Evolutionary conservation across 768 basidiomycete species (phyloP).

Genomic region (Russula sp.): DNA sequence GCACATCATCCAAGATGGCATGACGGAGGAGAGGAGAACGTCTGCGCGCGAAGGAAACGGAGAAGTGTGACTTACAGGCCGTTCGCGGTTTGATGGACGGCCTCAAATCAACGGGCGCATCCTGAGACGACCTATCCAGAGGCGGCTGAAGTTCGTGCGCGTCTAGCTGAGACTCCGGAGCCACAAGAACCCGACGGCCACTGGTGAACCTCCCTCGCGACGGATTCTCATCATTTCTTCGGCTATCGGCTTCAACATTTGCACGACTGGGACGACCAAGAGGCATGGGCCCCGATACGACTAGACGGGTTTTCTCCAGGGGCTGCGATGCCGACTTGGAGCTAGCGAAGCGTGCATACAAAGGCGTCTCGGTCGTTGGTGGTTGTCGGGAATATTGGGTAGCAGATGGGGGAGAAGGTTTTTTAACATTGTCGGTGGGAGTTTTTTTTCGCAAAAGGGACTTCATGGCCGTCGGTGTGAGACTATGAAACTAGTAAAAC

Average conservation of each 20-base stretch:
- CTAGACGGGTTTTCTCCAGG: constrained; percentile 20
- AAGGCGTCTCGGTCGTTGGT: constrained; percentile 28
- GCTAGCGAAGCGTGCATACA: constrained; percentile 35
- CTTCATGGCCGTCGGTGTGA: constrained; percentile 22
- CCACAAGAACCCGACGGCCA: constrained; percentile 2
- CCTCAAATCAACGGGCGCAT: constrained; percentile 2
- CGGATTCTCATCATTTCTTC: constrained; percentile 1
- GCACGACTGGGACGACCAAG: constrained; percentile 25
- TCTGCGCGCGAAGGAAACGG: background rate
- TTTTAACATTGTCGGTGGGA: constrained; percentile 9
- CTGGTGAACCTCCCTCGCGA: background rate
- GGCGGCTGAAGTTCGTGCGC: constrained; percentile 1
- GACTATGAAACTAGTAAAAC: constrained; percentile 16
- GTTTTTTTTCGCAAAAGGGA: constrained; percentile 26
- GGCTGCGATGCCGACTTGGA: constrained; percentile 16
- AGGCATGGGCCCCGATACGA: constrained; percentile 34
- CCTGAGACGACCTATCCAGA: constrained; percentile 4
- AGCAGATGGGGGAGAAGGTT: constrained; percentile 14
- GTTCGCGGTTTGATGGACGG: constrained; percentile 2
- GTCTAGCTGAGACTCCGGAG: background rate
- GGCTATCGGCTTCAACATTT: constrained; percentile 7
- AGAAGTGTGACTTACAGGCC: constrained; percentile 13
- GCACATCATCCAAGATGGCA: background rate
- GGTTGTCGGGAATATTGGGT: constrained; percentile 12
- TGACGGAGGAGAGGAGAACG: background rate